Evolutionary conservation across 148 eudicot species (phyloP).

Genomic region (Camellia japonica): DNA sequence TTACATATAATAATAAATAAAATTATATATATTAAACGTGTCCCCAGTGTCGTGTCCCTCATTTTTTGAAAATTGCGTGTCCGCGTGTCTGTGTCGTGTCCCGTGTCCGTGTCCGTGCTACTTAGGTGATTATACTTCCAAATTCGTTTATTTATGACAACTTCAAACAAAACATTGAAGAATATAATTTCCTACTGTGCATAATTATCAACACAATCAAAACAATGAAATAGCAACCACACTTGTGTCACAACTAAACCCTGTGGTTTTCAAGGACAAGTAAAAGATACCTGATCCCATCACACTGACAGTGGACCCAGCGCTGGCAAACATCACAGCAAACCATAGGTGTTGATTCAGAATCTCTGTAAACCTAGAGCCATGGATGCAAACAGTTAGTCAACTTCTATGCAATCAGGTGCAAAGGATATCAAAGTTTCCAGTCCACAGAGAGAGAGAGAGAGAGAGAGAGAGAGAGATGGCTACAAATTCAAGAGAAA

Average conservation of each 20-base stretch:
- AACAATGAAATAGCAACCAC: neutral
- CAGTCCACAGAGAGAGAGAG: neutral
- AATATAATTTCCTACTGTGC: neutral
- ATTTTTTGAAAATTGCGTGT: too few relatives aligned
- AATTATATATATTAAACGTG: too few relatives aligned
- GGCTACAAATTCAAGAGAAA: neutral
- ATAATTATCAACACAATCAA: neutral
- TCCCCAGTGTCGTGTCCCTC: too few relatives aligned
- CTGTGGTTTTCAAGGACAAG: neutral
- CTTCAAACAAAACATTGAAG: neutral
- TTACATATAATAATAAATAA: too few relatives aligned
- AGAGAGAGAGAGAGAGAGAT: constrained; percentile 3
- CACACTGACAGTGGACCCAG: constrained; percentile 96
- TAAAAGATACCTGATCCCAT: constrained; percentile 73
- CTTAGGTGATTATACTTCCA: neutral
- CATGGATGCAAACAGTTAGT: constrained; percentile 16
- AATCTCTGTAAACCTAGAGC: constrained; percentile 90
- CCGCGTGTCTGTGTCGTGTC: too few relatives aligned
- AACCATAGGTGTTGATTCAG: constrained; percentile 98
- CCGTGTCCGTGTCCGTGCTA: too few relatives aligned
- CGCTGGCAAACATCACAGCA: constrained; percentile 98
- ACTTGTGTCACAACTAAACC: constrained; percentile 1
- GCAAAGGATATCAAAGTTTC: neutral
- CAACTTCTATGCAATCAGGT: neutral
- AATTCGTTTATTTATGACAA: neutral